phyloP scores from a whole-genome alignment of 805 yeast species.

The Maudiozyma saulgeensis region DNA sequence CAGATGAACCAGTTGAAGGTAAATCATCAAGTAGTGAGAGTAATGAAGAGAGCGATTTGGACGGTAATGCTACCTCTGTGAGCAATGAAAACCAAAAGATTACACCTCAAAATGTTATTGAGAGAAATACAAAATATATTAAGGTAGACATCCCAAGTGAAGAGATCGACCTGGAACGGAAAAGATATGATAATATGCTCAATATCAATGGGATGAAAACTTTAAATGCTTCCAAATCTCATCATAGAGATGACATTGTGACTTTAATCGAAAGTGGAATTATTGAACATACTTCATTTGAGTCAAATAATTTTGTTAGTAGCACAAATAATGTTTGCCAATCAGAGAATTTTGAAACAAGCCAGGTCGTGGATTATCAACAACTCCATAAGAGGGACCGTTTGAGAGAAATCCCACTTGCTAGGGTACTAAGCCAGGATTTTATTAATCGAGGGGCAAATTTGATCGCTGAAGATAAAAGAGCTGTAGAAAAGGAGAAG shows the following conservation, averaged over 20 bases:
- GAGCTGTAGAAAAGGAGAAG: neutral
- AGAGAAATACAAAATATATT: too few relatives aligned
- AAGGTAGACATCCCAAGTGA: too few relatives aligned
- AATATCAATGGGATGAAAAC: conserved; percentile 7
- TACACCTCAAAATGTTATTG: conserved; percentile 1
- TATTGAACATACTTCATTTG: conserved; percentile 14
- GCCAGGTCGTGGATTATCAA: conserved; percentile 18
- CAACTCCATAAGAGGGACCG: conserved; percentile 18
- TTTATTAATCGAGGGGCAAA: neutral
- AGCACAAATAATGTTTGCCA: conserved; percentile 26
- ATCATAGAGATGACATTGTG: conserved; percentile 6
- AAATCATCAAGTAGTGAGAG: neutral
- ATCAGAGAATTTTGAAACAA: conserved; percentile 18
- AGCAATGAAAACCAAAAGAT: neutral
- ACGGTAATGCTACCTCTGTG: neutral
- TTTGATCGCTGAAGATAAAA: neutral
- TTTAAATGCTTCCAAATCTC: conserved; percentile 4
- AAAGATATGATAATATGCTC: conserved; percentile 12
- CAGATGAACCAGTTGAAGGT: neutral
- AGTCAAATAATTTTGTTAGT: conserved; percentile 11
- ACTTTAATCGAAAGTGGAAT: conserved; percentile 17
- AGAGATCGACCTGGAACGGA: neutral
- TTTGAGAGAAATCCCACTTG: neutral
- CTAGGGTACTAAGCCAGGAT: neutral
- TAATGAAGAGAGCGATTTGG: neutral